Conservation (phyloP, 441 rosid genomes). For the Lepidium campestre region DNA sequence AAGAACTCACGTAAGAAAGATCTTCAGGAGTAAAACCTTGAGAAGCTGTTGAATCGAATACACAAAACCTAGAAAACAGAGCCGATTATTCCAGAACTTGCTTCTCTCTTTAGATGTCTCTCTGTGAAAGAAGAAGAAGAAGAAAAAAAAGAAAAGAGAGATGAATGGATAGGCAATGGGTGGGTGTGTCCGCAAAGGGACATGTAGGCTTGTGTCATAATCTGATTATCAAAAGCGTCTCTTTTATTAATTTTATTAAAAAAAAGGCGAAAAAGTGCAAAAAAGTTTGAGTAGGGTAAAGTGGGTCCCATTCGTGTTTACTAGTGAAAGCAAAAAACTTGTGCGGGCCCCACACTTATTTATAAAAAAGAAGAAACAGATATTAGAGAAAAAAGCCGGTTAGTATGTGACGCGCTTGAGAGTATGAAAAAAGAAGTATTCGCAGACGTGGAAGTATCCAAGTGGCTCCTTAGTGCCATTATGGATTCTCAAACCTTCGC, state of each 20-base stretch:
- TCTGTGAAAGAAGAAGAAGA: not conserved
- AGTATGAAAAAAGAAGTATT: not conserved
- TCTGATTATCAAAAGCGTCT: slow-evolving; percentile 56
- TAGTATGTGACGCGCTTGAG: not conserved
- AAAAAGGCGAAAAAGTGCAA: slow-evolving; percentile 13
- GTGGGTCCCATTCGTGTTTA: slow-evolving; percentile 32
- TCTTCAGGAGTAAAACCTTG: not conserved
- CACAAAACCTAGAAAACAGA: slow-evolving; percentile 9
- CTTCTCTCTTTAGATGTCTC: slow-evolving; percentile 1
- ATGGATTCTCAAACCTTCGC: slow-evolving; percentile 3
- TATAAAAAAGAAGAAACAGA: not conserved
- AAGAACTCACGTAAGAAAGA: slow-evolving; percentile 15
- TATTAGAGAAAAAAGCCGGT: not conserved
- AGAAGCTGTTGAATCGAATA: slow-evolving; percentile 12
- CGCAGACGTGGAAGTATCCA: slow-evolving; percentile 9
- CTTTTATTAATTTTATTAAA: not conserved
- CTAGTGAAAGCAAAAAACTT: slow-evolving; percentile 22
- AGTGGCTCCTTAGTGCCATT: not conserved
- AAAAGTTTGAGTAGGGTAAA: not conserved
- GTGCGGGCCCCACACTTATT: slow-evolving; percentile 7
- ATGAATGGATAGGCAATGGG: slow-evolving; percentile 42
- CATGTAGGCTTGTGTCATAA: slow-evolving; percentile 40
- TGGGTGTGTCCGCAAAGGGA: slow-evolving; percentile 40
- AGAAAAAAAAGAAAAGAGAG: not conserved
- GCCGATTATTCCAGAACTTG: not conserved